Conservation (phyloP, 768 basidiomycete species). For the Psilocybe tampanensis region DNA sequence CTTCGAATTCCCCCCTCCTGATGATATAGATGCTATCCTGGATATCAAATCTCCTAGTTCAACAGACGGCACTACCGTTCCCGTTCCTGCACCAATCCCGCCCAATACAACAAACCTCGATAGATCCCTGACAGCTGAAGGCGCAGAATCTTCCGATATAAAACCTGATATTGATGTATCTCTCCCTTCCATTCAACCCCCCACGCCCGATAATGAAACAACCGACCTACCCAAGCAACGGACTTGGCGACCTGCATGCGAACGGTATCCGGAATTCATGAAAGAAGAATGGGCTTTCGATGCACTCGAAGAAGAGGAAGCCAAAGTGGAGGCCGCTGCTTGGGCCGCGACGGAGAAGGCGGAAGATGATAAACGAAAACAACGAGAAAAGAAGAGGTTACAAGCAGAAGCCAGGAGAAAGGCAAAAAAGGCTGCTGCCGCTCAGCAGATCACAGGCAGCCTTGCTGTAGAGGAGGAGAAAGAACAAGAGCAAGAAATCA, state of each 20-base stretch:
- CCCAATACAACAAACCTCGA: not conserved
- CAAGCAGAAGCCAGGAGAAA: conserved; percentile 52
- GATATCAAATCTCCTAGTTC: conserved; percentile 20
- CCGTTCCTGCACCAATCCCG: not conserved
- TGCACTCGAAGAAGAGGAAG: conserved; percentile 73
- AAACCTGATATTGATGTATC: conserved; percentile 1
- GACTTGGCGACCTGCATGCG: conserved; percentile 79
- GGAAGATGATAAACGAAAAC: conserved; percentile 53
- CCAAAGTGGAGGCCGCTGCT: conserved; percentile 44
- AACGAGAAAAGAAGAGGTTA: conserved; percentile 49
- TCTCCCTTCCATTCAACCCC: not conserved
- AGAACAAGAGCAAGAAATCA: conserved; percentile 7
- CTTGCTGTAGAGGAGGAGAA: conserved; percentile 20
- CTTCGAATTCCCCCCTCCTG: conserved; percentile 80
- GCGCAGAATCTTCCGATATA: not conserved
- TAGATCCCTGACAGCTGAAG: not conserved
- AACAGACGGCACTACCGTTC: not conserved
- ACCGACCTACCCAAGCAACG: conserved; percentile 24
- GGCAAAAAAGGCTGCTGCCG: conserved; percentile 41
- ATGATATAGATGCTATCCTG: conserved; percentile 73
- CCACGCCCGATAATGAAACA: not conserved
- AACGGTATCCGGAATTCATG: conserved; percentile 87
- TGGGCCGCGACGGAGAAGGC: conserved; percentile 40
- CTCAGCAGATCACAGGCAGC: conserved; percentile 27
- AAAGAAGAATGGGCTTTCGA: conserved; percentile 81